Evolutionary conservation across 306 rosid genomes (phyloP), one percentile per base, ranked within the genome.

Genomic region (Vicia sativa): DNA sequence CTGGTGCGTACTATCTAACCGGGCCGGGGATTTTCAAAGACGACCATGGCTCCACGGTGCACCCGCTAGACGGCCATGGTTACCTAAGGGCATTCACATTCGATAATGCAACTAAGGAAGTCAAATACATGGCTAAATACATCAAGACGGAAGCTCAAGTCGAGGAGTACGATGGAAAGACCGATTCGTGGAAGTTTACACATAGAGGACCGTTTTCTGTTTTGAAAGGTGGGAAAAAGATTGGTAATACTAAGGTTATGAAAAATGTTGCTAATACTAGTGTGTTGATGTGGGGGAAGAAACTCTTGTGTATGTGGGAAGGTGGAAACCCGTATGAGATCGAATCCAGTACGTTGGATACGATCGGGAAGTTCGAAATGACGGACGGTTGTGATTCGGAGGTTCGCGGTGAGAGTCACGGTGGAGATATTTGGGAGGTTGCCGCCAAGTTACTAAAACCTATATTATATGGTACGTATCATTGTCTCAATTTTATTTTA

Each of bases 231-330:
- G 98, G 98, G 65, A 74, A 43, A 62, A 92, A 71, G 26, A 76
- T 92, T 69, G 98, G 98, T 56, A 92, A 92, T 52, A 87, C 90
- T 2, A 92, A 92, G 91, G 98, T 92, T 34, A 92, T 92, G 98
- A 92, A 92, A 77, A 92, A 92, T 71, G 98, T 92, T 66, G 98
- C 98, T 4, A 92, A 92, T 9, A 92, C 98, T 5, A 90, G 98
- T 31, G 98, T 92, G 2, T 37, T 92, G 31, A 62, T 67, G 74
- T 92, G 96, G 98, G 96, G 87, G 3, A 67, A 74, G 19, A 88
- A 78, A 70, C 74, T 92, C 2, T 9, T 92, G 59, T 92, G 98
- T 52, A 76, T 92, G 72, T 92, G 96, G 98, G 98, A 92, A 79
- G 98, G 98, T 53, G 98, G 98, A 39, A 92, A 80, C 4, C 98